Percentiles rank a stretch among this genome's conserved stretches.
Evolutionary conservation across 169 alveolate species (phyloP).

Genomic region (Toxoplasma gondii): DNA sequence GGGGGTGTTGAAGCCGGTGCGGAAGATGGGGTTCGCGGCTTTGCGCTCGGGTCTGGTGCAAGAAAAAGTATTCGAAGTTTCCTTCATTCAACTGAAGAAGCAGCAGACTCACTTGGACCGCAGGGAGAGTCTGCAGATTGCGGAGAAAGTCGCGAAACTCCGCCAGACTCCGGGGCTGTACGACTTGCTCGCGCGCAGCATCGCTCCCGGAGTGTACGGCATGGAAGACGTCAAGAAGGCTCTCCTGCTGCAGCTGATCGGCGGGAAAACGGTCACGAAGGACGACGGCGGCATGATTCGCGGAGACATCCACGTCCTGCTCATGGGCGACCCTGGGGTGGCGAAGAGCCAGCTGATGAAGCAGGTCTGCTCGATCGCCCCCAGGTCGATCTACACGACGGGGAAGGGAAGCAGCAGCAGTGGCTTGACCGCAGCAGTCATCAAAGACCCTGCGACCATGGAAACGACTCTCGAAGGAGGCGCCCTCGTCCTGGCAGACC

Average conservation of each 20-base stretch:
- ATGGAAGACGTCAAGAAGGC: slow-evolving; percentile 95
- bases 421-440: slow-evolving; percentile 99
- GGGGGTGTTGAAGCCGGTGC: slow-evolving; percentile 53
- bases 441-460: slow-evolving; percentile 85
- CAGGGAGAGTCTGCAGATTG: background rate
- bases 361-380: slow-evolving; percentile 81
- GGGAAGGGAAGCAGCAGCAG: slow-evolving; percentile 99
- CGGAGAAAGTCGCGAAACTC: slow-evolving; percentile 12
- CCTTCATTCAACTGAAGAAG: slow-evolving; percentile 7
- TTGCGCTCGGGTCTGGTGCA: slow-evolving; percentile 40
- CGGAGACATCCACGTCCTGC: slow-evolving; percentile 95
- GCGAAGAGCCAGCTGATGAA: slow-evolving; percentile 96
- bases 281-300: slow-evolving; percentile 96
- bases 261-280: slow-evolving; percentile 92
- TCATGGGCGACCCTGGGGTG: slow-evolving; percentile 96
- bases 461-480: slow-evolving; percentile 99
- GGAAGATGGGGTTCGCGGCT: slow-evolving; percentile 45
- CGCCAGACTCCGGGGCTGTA: slow-evolving; percentile 28
- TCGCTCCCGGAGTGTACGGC: slow-evolving; percentile 98
- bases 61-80: slow-evolving; percentile 19
- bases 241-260: slow-evolving; percentile 72
- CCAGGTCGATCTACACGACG: slow-evolving; percentile 92
- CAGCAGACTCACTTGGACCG: slow-evolving; percentile 21
- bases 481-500: slow-evolving; percentile 99
- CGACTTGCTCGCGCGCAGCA: slow-evolving; percentile 89